Evolutionary conservation across 2,329 filamentous ascomycete species (phyloP).

Genomic region (Paecilomyces niveus): DNA sequence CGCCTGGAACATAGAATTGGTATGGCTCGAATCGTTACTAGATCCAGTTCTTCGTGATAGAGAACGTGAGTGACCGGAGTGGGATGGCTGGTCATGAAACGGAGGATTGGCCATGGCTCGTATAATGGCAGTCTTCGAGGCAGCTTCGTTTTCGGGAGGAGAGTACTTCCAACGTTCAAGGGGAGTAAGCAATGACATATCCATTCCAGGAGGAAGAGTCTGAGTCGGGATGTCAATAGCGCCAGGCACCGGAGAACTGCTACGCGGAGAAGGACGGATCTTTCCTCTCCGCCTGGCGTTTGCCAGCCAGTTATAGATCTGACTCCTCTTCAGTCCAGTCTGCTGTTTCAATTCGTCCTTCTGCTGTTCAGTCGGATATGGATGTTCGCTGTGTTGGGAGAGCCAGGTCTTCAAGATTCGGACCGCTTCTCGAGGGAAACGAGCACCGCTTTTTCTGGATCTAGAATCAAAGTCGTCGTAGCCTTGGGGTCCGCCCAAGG

Average conservation of each 20-base stretch:
- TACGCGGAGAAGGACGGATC: conserved; percentile 56
- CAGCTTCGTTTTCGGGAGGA: conserved; percentile 63
- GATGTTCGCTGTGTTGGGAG: conserved; percentile 68
- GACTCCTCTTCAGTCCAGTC: conserved; percentile 73
- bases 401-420: conserved; percentile 81
- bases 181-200: conserved; percentile 51
- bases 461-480: conserved; percentile 32
- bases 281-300: conserved; percentile 82
- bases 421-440: conserved; percentile 74
- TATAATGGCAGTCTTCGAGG: conserved; percentile 56
- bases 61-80: conserved; percentile 25
- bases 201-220: conserved; percentile 45
- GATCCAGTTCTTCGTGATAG: conserved; percentile 34
- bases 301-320: conserved; percentile 88
- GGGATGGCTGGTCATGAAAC: conserved; percentile 23
- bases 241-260: conserved; percentile 62
- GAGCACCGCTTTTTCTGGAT: conserved; percentile 59
- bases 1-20: conserved; percentile 43
- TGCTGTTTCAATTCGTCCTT: conserved; percentile 70
- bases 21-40: conserved; percentile 47
- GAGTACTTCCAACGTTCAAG: conserved; percentile 64
- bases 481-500: conserved; percentile 26
- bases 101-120: conserved; percentile 48
- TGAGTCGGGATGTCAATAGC: conserved; percentile 66
- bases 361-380: conserved; percentile 82